Conservation (phyloP, 2,329 filamentous ascomycete genomes). For the Aspergillus arachidicola region DNA sequence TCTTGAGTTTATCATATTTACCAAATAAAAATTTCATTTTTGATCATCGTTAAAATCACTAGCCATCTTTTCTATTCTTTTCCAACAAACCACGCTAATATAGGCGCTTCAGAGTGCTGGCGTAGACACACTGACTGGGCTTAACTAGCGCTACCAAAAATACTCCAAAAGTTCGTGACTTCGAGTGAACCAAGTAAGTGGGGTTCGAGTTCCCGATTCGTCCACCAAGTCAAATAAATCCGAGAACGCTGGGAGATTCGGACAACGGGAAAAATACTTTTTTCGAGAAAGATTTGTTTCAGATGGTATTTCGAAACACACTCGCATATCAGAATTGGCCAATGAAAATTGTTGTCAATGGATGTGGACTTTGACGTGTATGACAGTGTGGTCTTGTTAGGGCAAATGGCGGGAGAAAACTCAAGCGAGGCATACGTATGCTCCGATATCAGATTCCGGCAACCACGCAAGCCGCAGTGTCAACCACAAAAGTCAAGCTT, state of each 20-base stretch:
- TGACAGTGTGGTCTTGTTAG: not conserved
- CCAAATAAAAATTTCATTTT: not conserved
- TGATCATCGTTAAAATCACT: not conserved
- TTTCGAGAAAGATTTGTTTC: not conserved
- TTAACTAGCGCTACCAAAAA: not conserved
- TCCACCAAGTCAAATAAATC: not conserved
- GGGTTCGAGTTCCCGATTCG: not conserved
- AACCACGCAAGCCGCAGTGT: conserved; percentile 3
- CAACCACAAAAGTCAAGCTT: not conserved
- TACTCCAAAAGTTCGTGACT: not conserved
- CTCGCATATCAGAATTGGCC: not conserved
- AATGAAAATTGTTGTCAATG: not conserved
- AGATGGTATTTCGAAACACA: not conserved
- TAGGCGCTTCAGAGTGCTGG: not conserved
- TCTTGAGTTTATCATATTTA: not conserved
- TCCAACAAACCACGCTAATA: not conserved
- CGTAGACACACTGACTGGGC: not conserved
- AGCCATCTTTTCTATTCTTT: not conserved
- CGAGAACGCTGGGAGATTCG: not conserved
- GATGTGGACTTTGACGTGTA: not conserved
- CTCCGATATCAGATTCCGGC: conserved; percentile 3
- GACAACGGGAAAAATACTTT: not conserved
- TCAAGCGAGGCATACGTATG: conserved; percentile 4
- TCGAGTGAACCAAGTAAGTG: not conserved
- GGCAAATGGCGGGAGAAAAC: not conserved